phyloP scores from a whole-genome alignment of 1,284 basidiomycete species.

The Malassezia globosa region DNA sequence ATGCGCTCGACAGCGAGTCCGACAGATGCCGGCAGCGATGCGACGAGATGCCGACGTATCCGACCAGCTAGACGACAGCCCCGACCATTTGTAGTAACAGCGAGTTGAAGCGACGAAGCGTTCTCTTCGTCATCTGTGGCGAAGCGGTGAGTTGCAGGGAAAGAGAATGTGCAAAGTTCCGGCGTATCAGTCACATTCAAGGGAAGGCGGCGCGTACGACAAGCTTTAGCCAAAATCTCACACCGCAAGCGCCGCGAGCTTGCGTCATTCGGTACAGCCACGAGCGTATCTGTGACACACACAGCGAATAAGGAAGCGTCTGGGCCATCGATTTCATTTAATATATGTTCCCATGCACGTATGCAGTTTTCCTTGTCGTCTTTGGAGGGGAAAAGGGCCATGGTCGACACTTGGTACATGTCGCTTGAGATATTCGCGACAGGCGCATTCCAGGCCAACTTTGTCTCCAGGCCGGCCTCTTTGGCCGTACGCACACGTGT shows the following conservation, averaged over 20 bases:
- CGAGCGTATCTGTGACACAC: constrained; percentile 44
- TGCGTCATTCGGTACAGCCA: constrained; percentile 20
- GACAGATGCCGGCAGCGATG: constrained; percentile 61
- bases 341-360: neutral
- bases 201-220: constrained; percentile 54
- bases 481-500: neutral
- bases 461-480: constrained; percentile 3
- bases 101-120: constrained; percentile 63
- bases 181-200: constrained; percentile 80
- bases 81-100: constrained; percentile 79
- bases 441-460: constrained; percentile 7
- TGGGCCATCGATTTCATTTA: constrained; percentile 10
- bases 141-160: constrained; percentile 77
- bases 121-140: constrained; percentile 22
- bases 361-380: neutral
- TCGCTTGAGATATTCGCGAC: neutral
- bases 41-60: constrained; percentile 69
- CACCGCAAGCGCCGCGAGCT: constrained; percentile 6
- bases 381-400: constrained; percentile 5
- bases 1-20: constrained; percentile 69
- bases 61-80: constrained; percentile 77
- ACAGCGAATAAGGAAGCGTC: constrained; percentile 29
- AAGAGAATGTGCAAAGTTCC: constrained; percentile 75
- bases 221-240: constrained; percentile 25
- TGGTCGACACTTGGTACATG: neutral